Base-by-base conservation (phyloP, 768 basidiomycete genomes). In the Tylopilus rubrobrunneus region DNA sequence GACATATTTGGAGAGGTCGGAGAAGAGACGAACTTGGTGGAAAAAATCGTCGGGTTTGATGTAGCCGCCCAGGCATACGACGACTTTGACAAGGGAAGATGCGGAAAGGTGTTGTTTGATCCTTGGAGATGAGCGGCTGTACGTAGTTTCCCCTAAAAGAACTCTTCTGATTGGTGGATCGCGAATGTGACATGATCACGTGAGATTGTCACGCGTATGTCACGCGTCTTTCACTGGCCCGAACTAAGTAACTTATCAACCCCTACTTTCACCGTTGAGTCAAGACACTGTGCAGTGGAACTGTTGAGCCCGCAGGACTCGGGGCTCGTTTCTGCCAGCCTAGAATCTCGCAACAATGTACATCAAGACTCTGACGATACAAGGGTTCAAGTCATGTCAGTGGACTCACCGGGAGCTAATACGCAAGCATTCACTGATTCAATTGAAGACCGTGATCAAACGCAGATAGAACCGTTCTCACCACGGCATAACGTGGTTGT, bases 321-420 rank as follows among this genome's bases (percentile, higher is more conserved):
- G 29, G 9, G 29, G 29, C 47, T 48, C 31, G 15, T 5, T 28
- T 51, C 15, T 2, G 36, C 15, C 4, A 3, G n/a, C 51, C 15
- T 7, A 31, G 34, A 9, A 14, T 29, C 33, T 11, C 19, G 46
- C 21, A 43, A 37, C 28, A 40, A 90, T 90, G 88, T 86, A 85
- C 65, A 92, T 93, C 70, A 92, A 93, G 67, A 92, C 92, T 19
- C 73, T 93, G 29, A 92, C 92, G 1, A 88, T 94, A 54, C 87
- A 92, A 71, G 95, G 95, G 55, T 98, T 99, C 81, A 99, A 99
- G 73, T 97, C 94, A n/a, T 99, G 88, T 89, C 66, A 62, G 81
- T 70, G 23, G 39, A 49, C 40, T 43, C 31, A 34, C 34, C 19
- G 10, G 43, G 37, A 48, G 25, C 9, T 8, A 29, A 15, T 36